These are phyloP conservation scores for Rhizophagus clarus DNA, from an alignment of 192 early-diverging fungal genomes.

Conservation along the genomic window DNA sequence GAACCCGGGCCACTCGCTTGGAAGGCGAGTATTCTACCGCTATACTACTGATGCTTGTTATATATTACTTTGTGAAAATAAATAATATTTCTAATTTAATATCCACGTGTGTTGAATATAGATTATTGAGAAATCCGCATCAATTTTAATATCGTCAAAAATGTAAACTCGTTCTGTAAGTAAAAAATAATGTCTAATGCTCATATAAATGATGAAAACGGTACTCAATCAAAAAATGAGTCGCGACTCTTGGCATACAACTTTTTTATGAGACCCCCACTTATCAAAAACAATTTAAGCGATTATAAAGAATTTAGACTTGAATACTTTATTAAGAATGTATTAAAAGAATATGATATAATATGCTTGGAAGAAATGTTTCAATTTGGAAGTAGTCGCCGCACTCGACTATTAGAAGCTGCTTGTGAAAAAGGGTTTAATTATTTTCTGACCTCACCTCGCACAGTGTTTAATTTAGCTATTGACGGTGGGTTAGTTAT, in stretches of 20 bases:
- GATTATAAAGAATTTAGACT: slow-evolving; percentile 84
- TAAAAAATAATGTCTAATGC: not conserved
- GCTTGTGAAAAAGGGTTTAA: slow-evolving; percentile 71
- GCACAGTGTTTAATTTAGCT: slow-evolving; percentile 59
- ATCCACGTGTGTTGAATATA: too few relatives aligned
- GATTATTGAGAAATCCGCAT: too few relatives aligned
- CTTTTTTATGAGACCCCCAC: slow-evolving; percentile 73
- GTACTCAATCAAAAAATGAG: not conserved
- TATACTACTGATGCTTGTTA: slow-evolving; percentile 38
- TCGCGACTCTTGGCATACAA: slow-evolving; percentile 64
- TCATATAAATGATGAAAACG: not conserved
- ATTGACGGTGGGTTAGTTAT: slow-evolving; percentile 82
- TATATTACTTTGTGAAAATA: not conserved
- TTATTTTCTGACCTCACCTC: slow-evolving; percentile 60
- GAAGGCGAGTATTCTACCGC: slow-evolving; percentile 50
- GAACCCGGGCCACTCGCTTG: slow-evolving; percentile 50
- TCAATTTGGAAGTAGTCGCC: slow-evolving; percentile 68
- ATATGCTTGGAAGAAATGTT: slow-evolving; percentile 84
- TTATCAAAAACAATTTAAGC: slow-evolving; percentile 68
- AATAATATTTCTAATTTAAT: too few relatives aligned
- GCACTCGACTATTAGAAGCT: slow-evolving; percentile 54
- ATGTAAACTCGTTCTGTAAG: not conserved
- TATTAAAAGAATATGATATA: slow-evolving; percentile 76
- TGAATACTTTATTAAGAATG: slow-evolving; percentile 64
- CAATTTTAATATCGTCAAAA: too few relatives aligned